These are phyloP conservation scores for Dictyostelium purpureum DNA, from an alignment of 78 protist genomes.

Conservation along the genomic window DNA sequence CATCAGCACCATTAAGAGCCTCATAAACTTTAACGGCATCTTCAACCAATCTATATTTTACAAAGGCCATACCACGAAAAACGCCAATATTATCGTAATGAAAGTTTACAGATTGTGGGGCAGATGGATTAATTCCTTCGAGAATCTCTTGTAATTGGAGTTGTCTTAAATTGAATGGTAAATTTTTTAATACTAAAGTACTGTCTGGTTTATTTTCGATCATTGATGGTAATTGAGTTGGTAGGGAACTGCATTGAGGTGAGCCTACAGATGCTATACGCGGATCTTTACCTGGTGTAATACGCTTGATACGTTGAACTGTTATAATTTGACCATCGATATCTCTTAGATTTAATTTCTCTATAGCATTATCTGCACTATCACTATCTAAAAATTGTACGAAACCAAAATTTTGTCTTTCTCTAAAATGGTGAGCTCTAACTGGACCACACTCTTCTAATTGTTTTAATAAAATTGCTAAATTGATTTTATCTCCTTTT, in stretches of 20 bases:
- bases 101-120: slow-evolving; percentile 71
- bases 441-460: slow-evolving; percentile 76
- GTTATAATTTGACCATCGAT: slow-evolving; percentile 62
- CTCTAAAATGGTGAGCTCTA: slow-evolving; percentile 78
- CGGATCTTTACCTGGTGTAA: slow-evolving; percentile 76
- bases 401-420: slow-evolving; percentile 78
- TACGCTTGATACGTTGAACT: slow-evolving; percentile 49
- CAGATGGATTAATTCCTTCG: slow-evolving; percentile 63
- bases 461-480: slow-evolving; percentile 44
- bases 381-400: slow-evolving; percentile 76
- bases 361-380: slow-evolving; percentile 65
- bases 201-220: slow-evolving; percentile 75
- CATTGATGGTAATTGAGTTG: slow-evolving; percentile 62
- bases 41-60: slow-evolving; percentile 68
- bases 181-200: slow-evolving; percentile 71
- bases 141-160: slow-evolving; percentile 79
- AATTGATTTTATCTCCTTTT: slow-evolving; percentile 66
- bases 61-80: slow-evolving; percentile 84
- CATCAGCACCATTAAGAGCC: slow-evolving; percentile 79
- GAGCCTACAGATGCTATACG: slow-evolving; percentile 58
- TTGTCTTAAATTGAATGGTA: slow-evolving; percentile 71
- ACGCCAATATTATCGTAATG: slow-evolving; percentile 78
- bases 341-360: slow-evolving; percentile 26
- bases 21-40: slow-evolving; percentile 75
- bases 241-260: slow-evolving; percentile 66